phyloP scores from a whole-genome alignment of 108 stramenopile genomes.

The Fragilariopsis cylindrus region DNA sequence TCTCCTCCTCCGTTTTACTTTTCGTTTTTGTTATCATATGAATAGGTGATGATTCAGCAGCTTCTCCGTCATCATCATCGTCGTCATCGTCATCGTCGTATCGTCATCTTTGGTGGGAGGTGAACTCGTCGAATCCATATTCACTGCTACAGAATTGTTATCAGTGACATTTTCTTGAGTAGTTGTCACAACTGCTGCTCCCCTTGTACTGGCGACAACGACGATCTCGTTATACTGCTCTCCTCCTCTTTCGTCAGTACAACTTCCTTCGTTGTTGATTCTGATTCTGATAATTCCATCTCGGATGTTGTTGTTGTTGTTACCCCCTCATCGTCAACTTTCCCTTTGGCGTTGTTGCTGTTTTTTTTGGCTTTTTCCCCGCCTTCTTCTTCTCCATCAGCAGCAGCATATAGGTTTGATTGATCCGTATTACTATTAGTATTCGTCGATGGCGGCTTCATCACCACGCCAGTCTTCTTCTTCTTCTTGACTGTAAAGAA shows the following conservation, averaged over 20 bases:
- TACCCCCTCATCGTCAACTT: neutral
- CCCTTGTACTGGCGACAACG: neutral
- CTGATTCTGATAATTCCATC: neutral
- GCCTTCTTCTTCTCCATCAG: neutral
- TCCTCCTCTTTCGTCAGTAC: neutral
- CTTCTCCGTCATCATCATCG: neutral
- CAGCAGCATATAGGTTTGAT: too few relatives aligned
- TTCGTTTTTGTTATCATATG: neutral
- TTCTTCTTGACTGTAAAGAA: too few relatives aligned
- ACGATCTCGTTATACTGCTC: neutral
- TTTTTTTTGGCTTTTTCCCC: neutral
- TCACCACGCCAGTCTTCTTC: too few relatives aligned
- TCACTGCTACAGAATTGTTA: neutral
- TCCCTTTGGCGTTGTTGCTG: neutral
- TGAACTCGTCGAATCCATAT: neutral
- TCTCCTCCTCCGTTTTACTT: neutral
- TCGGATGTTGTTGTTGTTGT: neutral
- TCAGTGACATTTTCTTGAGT: neutral
- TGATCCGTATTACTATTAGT: too few relatives aligned
- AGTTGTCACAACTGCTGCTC: neutral
- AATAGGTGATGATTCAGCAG: neutral
- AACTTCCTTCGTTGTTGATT: neutral
- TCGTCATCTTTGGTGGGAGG: too few relatives aligned
- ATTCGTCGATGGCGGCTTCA: too few relatives aligned
- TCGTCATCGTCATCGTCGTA: too few relatives aligned